Evolutionary conservation across 2,329 filamentous ascomycete genomes (phyloP), one percentile per base, ranked within the genome.

Genomic region (Botrytis galanthina): DNA sequence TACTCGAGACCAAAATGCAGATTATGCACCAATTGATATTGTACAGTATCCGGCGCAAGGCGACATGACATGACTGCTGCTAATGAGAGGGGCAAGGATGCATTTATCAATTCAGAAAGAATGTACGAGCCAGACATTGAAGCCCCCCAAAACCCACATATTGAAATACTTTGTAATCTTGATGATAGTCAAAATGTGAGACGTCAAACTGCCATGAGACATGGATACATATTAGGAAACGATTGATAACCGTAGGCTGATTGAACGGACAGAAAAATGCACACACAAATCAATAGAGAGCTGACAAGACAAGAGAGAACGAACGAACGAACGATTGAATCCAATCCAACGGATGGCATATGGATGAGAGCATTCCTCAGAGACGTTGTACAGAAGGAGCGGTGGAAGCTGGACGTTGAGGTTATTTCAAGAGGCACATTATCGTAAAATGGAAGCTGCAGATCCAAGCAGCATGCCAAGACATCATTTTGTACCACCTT

Each of bases 331-430:
- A 54, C 16, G 46, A 22, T 29, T 54, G 4, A 12, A 54, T 37
- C n/a, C 51, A 29, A 18, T 57, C 14, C 42, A 48, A 66, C 39
- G 26, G 8, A 64, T 32, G 18, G 5, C 14, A 48, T n/a, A 51
- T 16, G 10, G 22, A 39, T 22, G 22, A 63, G 29, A 29, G 26
- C 39, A 18, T 29, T 29, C 18, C 18, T 10, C 9, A 6, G n/a
- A 26, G 29, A 35, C 6, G 48, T 68, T 68, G 66, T 68, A 57
- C 48, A 68, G 48, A 42, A 57, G 48, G 48, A 68, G 66, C 66
- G 66, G 66, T 68, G 66, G 66, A 68, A 68, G 66, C 48, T 68
- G 48, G 66, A 68, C 26, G 64, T 68, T 68, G 48, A 68, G 42
- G 62, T 66, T 35, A n/a, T 46, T 46, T 54, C 3, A 20, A 67